Conservation (phyloP, 352 stramenopile species). For the Phytopythium montanum region DNA sequence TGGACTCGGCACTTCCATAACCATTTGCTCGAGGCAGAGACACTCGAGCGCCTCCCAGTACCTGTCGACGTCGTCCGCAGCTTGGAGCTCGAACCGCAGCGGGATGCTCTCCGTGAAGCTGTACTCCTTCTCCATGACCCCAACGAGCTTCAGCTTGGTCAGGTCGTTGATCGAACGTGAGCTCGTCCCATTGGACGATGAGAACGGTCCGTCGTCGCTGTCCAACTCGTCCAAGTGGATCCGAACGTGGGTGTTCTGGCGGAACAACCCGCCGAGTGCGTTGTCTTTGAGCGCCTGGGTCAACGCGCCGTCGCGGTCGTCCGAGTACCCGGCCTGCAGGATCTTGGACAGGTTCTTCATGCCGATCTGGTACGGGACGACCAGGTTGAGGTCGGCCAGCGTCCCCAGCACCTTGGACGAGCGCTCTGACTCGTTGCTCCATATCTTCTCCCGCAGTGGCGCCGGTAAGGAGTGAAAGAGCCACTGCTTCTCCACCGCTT, state of each 20-base stretch:
- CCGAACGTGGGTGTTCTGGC: constrained; percentile 37
- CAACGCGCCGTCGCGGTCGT: constrained; percentile 60
- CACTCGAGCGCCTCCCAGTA: constrained; percentile 84
- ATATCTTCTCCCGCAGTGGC: constrained; percentile 53
- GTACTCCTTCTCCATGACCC: constrained; percentile 66
- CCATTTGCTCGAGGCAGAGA: constrained; percentile 74
- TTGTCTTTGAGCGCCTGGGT: constrained; percentile 72
- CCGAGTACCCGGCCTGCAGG: constrained; percentile 59
- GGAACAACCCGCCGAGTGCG: constrained; percentile 63
- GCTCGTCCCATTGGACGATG: constrained; percentile 5
- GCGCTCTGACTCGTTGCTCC: constrained; percentile 64
- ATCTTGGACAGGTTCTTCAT: constrained; percentile 79
- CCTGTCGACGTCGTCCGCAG: constrained; percentile 34
- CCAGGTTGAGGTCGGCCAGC: constrained; percentile 59
- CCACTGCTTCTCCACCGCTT: constrained; percentile 42
- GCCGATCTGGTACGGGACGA: constrained; percentile 78
- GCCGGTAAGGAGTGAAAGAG: constrained; percentile 43
- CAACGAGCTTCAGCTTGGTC: constrained; percentile 42
- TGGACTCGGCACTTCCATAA: constrained; percentile 66
- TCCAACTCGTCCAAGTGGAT: constrained; percentile 50
- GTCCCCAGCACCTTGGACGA: constrained; percentile 72
- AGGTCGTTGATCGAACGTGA: constrained; percentile 24
- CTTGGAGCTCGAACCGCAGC: constrained; percentile 46
- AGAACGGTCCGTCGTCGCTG: constrained; percentile 6
- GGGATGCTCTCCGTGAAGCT: constrained; percentile 58